Evolutionary conservation across 805 yeast genomes (phyloP).

Genomic region (Cyberlindnera maritima): DNA sequence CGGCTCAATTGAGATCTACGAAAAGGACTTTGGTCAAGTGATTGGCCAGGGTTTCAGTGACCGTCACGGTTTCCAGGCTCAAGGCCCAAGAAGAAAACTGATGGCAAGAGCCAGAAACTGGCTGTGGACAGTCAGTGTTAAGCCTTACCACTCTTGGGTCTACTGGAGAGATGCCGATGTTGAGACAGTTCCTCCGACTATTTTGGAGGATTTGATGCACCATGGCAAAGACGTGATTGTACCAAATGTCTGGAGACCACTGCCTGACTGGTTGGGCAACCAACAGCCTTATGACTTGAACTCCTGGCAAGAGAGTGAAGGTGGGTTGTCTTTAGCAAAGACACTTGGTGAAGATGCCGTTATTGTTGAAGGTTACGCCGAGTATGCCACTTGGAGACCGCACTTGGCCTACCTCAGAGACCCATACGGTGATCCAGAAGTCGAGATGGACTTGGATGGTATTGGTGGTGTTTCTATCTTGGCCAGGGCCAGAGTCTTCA

Average conservation of each 20-base stretch:
- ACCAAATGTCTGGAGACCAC: slow-evolving; percentile 91
- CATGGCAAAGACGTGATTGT: slow-evolving; percentile 91
- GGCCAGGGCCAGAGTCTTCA: slow-evolving; percentile 83
- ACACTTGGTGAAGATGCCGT: slow-evolving; percentile 89
- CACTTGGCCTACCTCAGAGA: slow-evolving; percentile 94
- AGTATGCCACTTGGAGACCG: slow-evolving; percentile 97
- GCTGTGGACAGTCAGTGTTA: slow-evolving; percentile 82
- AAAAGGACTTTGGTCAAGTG: slow-evolving; percentile 90
- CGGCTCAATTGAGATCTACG: slow-evolving; percentile 83
- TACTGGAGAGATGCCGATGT: slow-evolving; percentile 99
- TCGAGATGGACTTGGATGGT: slow-evolving; percentile 91
- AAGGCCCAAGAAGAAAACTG: slow-evolving; percentile 90
- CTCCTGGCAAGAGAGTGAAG: slow-evolving; percentile 84
- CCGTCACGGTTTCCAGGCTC: slow-evolving; percentile 94
- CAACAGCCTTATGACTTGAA: slow-evolving; percentile 84
- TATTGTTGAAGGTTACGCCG: slow-evolving; percentile 95
- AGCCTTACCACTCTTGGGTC: slow-evolving; percentile 93
- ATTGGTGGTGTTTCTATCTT: slow-evolving; percentile 96
- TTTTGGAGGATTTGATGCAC: slow-evolving; percentile 89
- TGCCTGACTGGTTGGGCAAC: slow-evolving; percentile 83
- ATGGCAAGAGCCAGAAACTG: slow-evolving; percentile 97
- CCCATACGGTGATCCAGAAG: slow-evolving; percentile 92
- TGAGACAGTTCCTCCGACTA: slow-evolving; percentile 80
- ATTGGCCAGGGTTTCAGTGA: slow-evolving; percentile 93
- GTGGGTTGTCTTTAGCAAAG: slow-evolving; percentile 74